Base-by-base conservation (phyloP, 305 asterid genomes). In the Fraxinus ornus region DNA sequence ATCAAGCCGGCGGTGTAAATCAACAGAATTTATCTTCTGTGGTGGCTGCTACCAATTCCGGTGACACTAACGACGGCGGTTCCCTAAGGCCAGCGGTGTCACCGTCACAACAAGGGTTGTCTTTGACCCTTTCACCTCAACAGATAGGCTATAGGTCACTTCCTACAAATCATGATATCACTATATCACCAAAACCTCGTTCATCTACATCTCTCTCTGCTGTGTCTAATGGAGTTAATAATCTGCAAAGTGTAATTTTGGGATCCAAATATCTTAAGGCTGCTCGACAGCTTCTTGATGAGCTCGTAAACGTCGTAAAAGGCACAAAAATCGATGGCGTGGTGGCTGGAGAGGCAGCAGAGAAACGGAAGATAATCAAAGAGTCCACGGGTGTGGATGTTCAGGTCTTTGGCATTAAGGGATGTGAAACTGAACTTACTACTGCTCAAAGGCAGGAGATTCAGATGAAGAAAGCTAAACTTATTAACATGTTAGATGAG, bases 391-490 rank as follows among this genome's bases (percentile, higher is more conserved):
- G 30, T 33, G 7, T 49, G 13, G 64, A 79, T n/a, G 37, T 28
- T 21, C 78, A 32, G n/a, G 73, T 57, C 17, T 70, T 36, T 39
- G 79, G 55, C 33, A 55, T 7, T 10, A 64, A 78, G 24, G 44
- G 33, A 28, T 44, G 47, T 35, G 83, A 77, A 26, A 80, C 64
- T 77, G 92, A 89, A 78, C 91, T 90, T 37, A 81, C 93, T 5
- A 78, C 93, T 13, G 88, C 94, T 33, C 92, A 90, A 80, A 93
- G 90, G 33, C 97, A 92, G 55, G 97, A 91, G 82, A 88, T 90
- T 84, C 94, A 90, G 87, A 90, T 91, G 94, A 93, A 90, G 85
- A 92, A 90, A 84, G 88, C 93, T 19, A 92, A 90, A 81, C 95
- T 91, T 66, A 75, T 82, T 66, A 88, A 75, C 91, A 86, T 93